phyloP scores from a whole-genome alignment of 2,329 filamentous ascomycete species.

The Beauveria sp. region DNA sequence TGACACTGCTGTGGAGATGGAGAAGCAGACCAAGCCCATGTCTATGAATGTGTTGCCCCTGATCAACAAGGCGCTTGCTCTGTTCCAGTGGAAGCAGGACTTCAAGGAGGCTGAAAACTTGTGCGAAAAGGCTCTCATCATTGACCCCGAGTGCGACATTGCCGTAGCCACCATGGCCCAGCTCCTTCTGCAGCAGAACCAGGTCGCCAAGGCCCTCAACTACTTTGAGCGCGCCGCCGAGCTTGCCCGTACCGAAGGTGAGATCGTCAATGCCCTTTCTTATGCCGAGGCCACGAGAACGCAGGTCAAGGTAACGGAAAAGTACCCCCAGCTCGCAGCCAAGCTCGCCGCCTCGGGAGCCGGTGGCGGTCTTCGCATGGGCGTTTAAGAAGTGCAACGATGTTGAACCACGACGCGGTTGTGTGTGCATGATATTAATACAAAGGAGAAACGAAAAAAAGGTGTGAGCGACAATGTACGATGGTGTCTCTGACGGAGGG shows the following conservation, averaged over 20 bases:
- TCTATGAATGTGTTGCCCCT: conserved; percentile 96
- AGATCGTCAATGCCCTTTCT: conserved; percentile 91
- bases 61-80: conserved; percentile 94
- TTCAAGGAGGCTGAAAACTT: conserved; percentile 91
- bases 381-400: conserved; percentile 7
- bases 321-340: conserved; percentile 71
- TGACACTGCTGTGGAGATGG: conserved; percentile 96
- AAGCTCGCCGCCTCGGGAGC: conserved; percentile 43
- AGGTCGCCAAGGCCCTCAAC: conserved; percentile 87
- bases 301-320: conserved; percentile 85
- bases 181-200: conserved; percentile 92
- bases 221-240: conserved; percentile 97
- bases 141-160: conserved; percentile 97
- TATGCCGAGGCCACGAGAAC: conserved; percentile 96
- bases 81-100: conserved; percentile 98
- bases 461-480: conserved; percentile 2
- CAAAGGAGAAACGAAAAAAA: neutral
- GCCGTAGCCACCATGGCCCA: conserved; percentile 98
- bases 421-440: neutral
- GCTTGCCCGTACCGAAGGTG: conserved; percentile 85
- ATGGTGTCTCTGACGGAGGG: neutral
- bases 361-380: conserved; percentile 29
- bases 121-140: conserved; percentile 94
- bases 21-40: conserved; percentile 87
- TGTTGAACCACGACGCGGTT: neutral